phyloP scores from a whole-genome alignment of 78 protist genomes.

The Bigelowiella natans region DNA sequence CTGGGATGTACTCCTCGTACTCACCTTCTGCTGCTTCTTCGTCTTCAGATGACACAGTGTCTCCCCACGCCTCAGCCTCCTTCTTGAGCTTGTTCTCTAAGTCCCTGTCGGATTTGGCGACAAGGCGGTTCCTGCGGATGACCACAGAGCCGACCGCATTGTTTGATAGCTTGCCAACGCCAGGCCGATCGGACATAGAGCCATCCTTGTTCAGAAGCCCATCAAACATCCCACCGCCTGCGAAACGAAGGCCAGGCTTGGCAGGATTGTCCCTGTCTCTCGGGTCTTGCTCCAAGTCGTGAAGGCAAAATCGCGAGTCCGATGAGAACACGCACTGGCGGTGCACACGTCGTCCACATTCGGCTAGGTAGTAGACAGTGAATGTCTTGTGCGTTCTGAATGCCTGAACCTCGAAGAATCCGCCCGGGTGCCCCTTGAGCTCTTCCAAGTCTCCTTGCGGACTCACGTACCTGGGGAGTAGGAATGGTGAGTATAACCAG shows the following conservation, averaged over 20 bases:
- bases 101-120: neutral
- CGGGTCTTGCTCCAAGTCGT: neutral
- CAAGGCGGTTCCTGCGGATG: neutral
- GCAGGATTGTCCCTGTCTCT: neutral
- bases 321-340: neutral
- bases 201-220: neutral
- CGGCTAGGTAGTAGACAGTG: neutral
- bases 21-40: neutral
- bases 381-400: neutral
- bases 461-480: no score
- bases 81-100: neutral
- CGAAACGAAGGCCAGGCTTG: neutral
- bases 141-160: neutral
- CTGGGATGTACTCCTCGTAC: conserved; percentile 23
- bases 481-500: no score
- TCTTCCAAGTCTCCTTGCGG: neutral
- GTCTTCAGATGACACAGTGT: neutral
- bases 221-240: neutral
- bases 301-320: neutral
- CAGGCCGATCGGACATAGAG: neutral
- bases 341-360: neutral
- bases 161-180: neutral
- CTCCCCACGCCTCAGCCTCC: neutral
- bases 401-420: neutral
- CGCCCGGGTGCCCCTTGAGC: neutral